Base-by-base conservation (phyloP, 768 basidiomycete genomes). In the Leccinum truebloodii region DNA sequence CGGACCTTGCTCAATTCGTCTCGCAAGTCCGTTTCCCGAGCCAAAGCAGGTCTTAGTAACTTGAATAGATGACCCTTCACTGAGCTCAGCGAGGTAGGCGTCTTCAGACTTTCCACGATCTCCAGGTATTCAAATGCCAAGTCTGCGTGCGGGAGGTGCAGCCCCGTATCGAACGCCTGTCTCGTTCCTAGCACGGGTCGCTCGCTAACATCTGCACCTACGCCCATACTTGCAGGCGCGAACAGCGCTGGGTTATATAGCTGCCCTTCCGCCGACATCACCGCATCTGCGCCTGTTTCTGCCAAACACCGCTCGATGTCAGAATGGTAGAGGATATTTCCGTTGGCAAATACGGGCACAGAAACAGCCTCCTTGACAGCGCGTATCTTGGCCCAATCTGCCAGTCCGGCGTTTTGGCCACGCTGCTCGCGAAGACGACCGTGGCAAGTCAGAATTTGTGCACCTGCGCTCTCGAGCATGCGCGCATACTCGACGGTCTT, bases 281-380 rank as follows among this genome's bases (percentile, higher is more conserved):
- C 87, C 0, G 86, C 96, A 68, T 97, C 94, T 6, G 86, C 89
- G 14, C 94, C 93, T 0, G 97, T 99, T 53, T 84, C 83, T 24
- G 83, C 81, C 34, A 99, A 76, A 73, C 95, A 98, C 12, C 79
- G 77, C 54, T 82, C 80, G 52, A 98, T 84, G 73, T 98, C 95
- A n/a, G 85, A 81, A 49, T 89, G 83, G 72, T 88, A 93, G 13
- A 98, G 86, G 60, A 98, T 85, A 73, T 98, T 98, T 30, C 97
- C 97, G 73, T 99, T 99, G 0, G 96, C 95, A 71, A 99, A 92
- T 4, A 99, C 95, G 3, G 95, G 96, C 0, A 99, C 84, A 1
- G 85, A 86, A 39, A 98, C 92, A 1, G 92, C 91, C 65, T 90
- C 74, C 73, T 95, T 97, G 66, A 99, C 94, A 0, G 93, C 92